phyloP scores from a whole-genome alignment of 2,329 filamentous ascomycete species.

The Dactylellina drechsleri region DNA sequence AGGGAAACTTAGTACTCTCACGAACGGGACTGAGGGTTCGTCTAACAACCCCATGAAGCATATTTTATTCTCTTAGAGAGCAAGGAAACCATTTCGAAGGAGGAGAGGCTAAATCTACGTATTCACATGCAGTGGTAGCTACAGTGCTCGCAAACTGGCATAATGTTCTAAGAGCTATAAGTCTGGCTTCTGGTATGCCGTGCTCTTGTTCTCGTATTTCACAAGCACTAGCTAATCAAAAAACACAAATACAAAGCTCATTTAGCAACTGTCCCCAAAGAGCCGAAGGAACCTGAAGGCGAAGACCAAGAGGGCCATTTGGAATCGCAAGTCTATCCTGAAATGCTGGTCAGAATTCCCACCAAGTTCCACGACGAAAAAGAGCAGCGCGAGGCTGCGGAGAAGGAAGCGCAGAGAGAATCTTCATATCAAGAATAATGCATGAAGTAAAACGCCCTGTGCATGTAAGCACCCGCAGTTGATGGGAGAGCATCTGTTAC shows the following conservation, averaged over 20 bases:
- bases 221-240: conserved; percentile 49
- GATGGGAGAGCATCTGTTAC: too few relatives aligned
- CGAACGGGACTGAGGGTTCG: conserved; percentile 81
- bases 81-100: not conserved
- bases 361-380: conserved; percentile 51
- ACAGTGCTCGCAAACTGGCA: conserved; percentile 89
- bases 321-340: conserved; percentile 66
- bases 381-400: conserved; percentile 26
- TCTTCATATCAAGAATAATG: not conserved
- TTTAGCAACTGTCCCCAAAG: conserved; percentile 70
- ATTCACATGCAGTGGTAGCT: conserved; percentile 72
- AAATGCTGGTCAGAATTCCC: conserved; percentile 85
- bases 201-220: conserved; percentile 60
- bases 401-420: not conserved
- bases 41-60: not conserved
- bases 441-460: too few relatives aligned
- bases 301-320: conserved; percentile 63
- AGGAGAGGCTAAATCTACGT: not conserved
- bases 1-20: conserved; percentile 79
- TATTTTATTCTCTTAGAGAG: not conserved
- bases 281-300: conserved; percentile 59
- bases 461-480: too few relatives aligned
- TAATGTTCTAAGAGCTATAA: conserved; percentile 83
- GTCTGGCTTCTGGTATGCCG: conserved; percentile 78
- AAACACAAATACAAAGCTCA: conserved; percentile 67